Conservation (phyloP, 192 early-diverging fungal genomes). For the Chytriomyces hyalinus region DNA sequence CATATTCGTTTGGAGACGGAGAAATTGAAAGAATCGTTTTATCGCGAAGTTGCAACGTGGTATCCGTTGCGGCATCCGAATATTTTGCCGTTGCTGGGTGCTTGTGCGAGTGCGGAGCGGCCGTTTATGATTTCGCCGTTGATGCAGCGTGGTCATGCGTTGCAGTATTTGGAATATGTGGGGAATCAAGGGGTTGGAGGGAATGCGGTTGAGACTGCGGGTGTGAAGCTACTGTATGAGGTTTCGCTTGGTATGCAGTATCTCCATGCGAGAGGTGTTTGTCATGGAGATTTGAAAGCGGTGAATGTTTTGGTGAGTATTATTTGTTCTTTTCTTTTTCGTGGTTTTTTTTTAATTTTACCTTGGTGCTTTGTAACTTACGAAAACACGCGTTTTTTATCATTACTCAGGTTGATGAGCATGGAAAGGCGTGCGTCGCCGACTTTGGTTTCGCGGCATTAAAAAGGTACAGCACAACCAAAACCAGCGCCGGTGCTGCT, state of each 20-base stretch:
- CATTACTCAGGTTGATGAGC: constrained; percentile 9
- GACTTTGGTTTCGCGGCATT: constrained; percentile 39
- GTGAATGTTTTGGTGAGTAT: constrained; percentile 27
- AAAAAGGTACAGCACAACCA: constrained; percentile 35
- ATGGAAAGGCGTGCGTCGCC: constrained; percentile 15
- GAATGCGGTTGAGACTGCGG: background rate
- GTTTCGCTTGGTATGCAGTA: constrained; percentile 29
- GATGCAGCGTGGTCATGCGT: constrained; percentile 41
- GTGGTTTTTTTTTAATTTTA: background rate
- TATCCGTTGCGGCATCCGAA: constrained; percentile 47
- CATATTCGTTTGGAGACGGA: constrained; percentile 39
- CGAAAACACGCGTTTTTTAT: no score
- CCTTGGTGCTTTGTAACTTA: background rate
- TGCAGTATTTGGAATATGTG: constrained; percentile 36
- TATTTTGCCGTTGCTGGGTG: constrained; percentile 48
- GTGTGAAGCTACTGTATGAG: constrained; percentile 31
- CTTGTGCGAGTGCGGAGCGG: constrained; percentile 40
- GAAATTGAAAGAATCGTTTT: constrained; percentile 37
- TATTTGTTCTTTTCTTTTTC: background rate
- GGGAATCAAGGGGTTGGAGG: background rate
- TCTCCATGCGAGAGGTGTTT: constrained; percentile 22
- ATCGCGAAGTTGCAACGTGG: constrained; percentile 43
- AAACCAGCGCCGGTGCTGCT: background rate
- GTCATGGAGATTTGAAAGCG: constrained; percentile 33
- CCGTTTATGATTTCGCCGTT: constrained; percentile 56